These are phyloP conservation scores for Xerocomus spinulosus DNA, from an alignment of 768 basidiomycete genomes.

Conservation along the genomic window DNA sequence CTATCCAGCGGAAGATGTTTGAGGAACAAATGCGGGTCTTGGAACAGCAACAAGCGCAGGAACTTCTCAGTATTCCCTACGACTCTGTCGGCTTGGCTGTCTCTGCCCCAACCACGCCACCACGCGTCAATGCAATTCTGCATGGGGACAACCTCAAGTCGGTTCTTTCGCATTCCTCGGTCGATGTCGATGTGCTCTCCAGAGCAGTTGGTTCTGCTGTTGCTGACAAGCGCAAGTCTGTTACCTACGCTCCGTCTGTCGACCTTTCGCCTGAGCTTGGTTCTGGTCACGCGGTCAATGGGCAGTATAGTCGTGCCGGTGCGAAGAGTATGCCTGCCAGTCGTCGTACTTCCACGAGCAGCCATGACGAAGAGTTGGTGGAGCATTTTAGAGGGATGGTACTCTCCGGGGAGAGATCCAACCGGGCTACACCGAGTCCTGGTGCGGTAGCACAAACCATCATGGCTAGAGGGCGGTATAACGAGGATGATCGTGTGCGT, in stretches of 20 bases:
- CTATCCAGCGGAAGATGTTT: conserved; percentile 81
- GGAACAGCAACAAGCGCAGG: conserved; percentile 86
- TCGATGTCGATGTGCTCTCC: conserved; percentile 61
- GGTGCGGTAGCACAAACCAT: conserved; percentile 50
- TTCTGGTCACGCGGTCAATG: conserved; percentile 39
- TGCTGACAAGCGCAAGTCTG: conserved; percentile 80
- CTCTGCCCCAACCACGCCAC: conserved; percentile 85
- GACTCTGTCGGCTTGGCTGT: conserved; percentile 68
- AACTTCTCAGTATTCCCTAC: conserved; percentile 71
- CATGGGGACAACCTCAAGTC: conserved; percentile 50
- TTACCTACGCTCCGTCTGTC: conserved; percentile 76
- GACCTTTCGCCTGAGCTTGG: conserved; percentile 67
- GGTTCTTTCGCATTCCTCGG: conserved; percentile 44
- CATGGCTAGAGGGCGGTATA: conserved; percentile 50
- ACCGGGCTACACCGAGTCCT: conserved; percentile 52
- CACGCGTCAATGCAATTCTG: conserved; percentile 69
- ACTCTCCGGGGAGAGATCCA: conserved; percentile 59
- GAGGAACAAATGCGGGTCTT: conserved; percentile 95
- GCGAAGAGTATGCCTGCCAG: conserved; percentile 94
- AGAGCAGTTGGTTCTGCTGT: conserved; percentile 64
- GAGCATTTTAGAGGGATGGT: conserved; percentile 70
- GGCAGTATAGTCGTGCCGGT: conserved; percentile 64
- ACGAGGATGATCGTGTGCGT: conserved; percentile 53
- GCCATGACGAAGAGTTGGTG: conserved; percentile 78
- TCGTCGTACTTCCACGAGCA: conserved; percentile 83